A percentile compares a stretch with the other conserved stretches of the same genome.
phyloP scores from a whole-genome alignment of 2,329 filamentous ascomycete species.

The Clathrospora elynae region DNA sequence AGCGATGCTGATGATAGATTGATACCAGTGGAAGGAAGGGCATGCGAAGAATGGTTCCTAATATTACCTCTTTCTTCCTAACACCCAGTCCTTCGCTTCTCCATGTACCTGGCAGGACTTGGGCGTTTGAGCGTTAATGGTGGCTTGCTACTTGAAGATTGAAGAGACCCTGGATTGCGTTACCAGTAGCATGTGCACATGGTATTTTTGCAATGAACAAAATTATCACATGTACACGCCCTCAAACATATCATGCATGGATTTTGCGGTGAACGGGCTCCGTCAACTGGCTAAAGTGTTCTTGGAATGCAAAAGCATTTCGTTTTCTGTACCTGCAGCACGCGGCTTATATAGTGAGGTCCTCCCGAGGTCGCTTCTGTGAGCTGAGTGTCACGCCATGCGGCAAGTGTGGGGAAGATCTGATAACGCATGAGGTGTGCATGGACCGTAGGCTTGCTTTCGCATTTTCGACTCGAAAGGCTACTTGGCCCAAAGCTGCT shows the following conservation, averaged over 20 bases:
- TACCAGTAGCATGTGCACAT: background rate
- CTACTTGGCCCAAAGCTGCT: too few species aligned
- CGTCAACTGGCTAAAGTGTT: too few species aligned
- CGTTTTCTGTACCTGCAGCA: background rate
- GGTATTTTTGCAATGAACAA: constrained; percentile 13
- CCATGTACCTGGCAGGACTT: constrained; percentile 8
- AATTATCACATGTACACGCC: constrained; percentile 11
- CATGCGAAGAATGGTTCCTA: constrained; percentile 1
- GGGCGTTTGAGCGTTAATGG: constrained; percentile 20
- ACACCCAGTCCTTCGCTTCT: constrained; percentile 17
- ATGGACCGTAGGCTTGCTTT: too few species aligned
- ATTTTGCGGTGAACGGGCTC: too few species aligned
- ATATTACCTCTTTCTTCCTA: too few species aligned
- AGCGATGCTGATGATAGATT: constrained; percentile 28
- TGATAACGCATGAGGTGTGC: too few species aligned
- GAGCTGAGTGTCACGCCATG: constrained; percentile 40
- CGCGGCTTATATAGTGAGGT: constrained; percentile 3
- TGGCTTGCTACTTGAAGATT: constrained; percentile 12
- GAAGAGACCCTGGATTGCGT: constrained; percentile 8
- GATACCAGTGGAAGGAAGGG: constrained; percentile 22
- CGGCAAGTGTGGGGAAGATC: too few species aligned
- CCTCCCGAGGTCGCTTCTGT: constrained; percentile 17
- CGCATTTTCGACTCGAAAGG: too few species aligned
- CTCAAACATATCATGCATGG: too few species aligned
- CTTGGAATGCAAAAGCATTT: too few species aligned